These are phyloP conservation scores for Teunomyces atbi DNA, from an alignment of 805 yeast species.

Conservation along the genomic window DNA sequence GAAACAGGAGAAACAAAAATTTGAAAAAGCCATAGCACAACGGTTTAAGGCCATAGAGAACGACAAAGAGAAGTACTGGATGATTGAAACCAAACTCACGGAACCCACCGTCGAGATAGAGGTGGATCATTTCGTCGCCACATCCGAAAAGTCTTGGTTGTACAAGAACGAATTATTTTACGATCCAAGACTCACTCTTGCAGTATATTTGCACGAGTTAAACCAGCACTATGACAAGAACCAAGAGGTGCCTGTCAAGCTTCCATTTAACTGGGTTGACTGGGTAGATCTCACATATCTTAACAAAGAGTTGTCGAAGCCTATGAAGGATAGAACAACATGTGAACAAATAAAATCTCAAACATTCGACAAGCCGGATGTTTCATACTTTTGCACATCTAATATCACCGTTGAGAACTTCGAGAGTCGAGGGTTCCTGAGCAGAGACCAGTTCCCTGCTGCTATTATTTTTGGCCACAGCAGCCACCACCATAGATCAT, in stretches of 20 bases:
- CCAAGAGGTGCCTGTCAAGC: slow-evolving; percentile 15
- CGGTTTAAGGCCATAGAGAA: slow-evolving; percentile 16
- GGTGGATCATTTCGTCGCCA: slow-evolving; percentile 14
- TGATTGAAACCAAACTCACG: slow-evolving; percentile 20
- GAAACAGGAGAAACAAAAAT: neutral
- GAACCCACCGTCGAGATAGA: slow-evolving; percentile 13
- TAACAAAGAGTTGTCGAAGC: slow-evolving; percentile 17
- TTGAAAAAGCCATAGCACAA: slow-evolving; percentile 9
- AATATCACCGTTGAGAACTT: slow-evolving; percentile 14
- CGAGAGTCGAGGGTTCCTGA: slow-evolving; percentile 23
- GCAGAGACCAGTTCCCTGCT: slow-evolving; percentile 27
- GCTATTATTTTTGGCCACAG: slow-evolving; percentile 24
- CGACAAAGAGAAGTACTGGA: slow-evolving; percentile 23
- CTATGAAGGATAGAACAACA: slow-evolving; percentile 9
- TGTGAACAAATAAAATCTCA: slow-evolving; percentile 17
- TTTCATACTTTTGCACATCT: slow-evolving; percentile 16
- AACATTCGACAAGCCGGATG: slow-evolving; percentile 13
- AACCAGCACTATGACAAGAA: neutral
- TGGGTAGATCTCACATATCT: slow-evolving; percentile 49
- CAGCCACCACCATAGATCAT: slow-evolving; percentile 24
- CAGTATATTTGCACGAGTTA: slow-evolving; percentile 19
- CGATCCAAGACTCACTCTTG: slow-evolving; percentile 27
- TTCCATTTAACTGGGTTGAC: slow-evolving; percentile 55
- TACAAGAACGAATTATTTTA: slow-evolving; percentile 15
- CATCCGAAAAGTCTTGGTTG: slow-evolving; percentile 18